Percentiles rank a stretch among this genome's conserved stretches.
Conservation (phyloP, 2,329 filamentous ascomycete species). For the Phoma sp. region DNA sequence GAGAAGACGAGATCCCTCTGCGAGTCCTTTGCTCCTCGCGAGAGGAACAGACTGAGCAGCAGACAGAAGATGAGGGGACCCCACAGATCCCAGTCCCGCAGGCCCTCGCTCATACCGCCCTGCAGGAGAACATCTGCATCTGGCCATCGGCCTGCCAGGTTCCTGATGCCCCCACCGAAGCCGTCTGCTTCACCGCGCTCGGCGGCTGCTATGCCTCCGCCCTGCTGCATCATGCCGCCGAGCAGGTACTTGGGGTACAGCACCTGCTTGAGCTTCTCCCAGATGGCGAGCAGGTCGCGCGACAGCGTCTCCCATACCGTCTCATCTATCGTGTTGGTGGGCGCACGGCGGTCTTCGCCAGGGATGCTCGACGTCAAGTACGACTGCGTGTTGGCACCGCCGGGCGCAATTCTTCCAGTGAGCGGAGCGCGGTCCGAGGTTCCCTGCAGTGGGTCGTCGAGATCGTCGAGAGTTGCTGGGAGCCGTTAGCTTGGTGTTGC, state of each 20-base stretch:
- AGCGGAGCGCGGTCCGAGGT: constrained; percentile 78
- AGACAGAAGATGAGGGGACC: constrained; percentile 94
- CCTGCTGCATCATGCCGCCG: constrained; percentile 65
- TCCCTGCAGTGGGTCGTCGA: constrained; percentile 80
- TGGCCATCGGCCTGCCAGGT: constrained; percentile 68
- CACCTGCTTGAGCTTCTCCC: constrained; percentile 98
- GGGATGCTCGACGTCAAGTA: constrained; percentile 90
- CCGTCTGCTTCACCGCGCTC: constrained; percentile 61
- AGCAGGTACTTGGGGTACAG: constrained; percentile 95
- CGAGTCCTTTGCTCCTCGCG: constrained; percentile 76
- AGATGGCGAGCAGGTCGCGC: constrained; percentile 88
- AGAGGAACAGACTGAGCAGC: constrained; percentile 84
- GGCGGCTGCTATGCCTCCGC: constrained; percentile 64
- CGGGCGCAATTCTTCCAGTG: constrained; percentile 78
- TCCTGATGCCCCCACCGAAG: constrained; percentile 56
- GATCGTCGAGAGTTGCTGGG: constrained; percentile 84
- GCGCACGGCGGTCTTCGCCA: constrained; percentile 88
- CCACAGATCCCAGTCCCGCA: constrained; percentile 98
- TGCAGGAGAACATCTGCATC: constrained; percentile 71
- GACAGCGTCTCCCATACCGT: constrained; percentile 96
- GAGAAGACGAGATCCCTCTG: constrained; percentile 93
- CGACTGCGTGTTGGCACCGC: constrained; percentile 66
- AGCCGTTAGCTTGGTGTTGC: constrained; percentile 17
- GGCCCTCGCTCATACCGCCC: constrained; percentile 81
- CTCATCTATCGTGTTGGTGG: constrained; percentile 95